Evolutionary conservation across 2,329 filamentous ascomycete genomes (phyloP), one percentile per base, ranked within the genome.

Genomic region (Venturia asperata): DNA sequence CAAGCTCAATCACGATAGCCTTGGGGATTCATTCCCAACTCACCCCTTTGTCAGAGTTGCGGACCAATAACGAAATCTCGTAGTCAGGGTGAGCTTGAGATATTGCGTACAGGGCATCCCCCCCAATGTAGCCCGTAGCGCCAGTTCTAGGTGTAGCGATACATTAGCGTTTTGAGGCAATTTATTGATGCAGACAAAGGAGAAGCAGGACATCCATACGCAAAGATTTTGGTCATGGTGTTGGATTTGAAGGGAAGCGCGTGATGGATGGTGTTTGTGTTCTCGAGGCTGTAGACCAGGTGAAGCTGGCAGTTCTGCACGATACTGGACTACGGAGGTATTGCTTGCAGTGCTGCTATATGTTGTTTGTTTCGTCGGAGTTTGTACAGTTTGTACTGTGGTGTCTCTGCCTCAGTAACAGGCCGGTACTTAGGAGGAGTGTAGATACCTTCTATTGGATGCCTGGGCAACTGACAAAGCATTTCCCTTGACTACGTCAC

Each of bases 11-110:
- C 6, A 9, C 9, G 24, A 30, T 11, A 19, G 4, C 4, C 11
- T 39, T 39, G 37, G 37, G 37, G 37, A 11, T 6, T 6, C 37
- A 9, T 21, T 49, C 21, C 24, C 45, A 5, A 49, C 52, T 21
- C 19, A 58, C 52, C 39, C 78, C 81, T 70, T 79, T 80, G 67
- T 80, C 79, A 58, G 75, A 77, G 69, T 80, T 79, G 27, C 81
- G 77, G 1, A 82, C 80, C 3, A 83, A 72, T n/a, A 75, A 77
- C 3, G 79, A 80, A 67, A 80, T 77, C 43, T 79, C 75, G 58
- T 79, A 80, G 41, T 83, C 79, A 3, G 80, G 80, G 64, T 81
- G 78, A 10, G 77, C 74, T 60, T 77, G 73, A 52, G 76, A 70
- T 30, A 83, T 74, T 1, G 73, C 74, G 66, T 77, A 76, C 1